These are phyloP conservation scores for Dictyophora rubrovolvata DNA, from an alignment of 768 basidiomycete genomes.

Conservation along the genomic window DNA sequence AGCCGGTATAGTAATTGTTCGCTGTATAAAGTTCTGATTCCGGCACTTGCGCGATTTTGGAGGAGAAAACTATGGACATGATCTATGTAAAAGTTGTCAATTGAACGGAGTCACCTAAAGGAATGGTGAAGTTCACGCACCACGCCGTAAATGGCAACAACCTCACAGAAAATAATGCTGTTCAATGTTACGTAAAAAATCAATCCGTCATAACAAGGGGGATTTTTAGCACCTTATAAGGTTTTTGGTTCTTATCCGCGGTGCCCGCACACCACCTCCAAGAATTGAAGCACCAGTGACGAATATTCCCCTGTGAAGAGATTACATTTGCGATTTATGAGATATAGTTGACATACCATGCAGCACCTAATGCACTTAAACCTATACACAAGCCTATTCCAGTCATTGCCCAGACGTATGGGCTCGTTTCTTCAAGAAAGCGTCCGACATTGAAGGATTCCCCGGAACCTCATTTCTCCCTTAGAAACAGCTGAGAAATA, in stretches of 20 bases:
- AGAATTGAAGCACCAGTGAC: slow-evolving; percentile 94
- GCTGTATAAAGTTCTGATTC: slow-evolving; percentile 68
- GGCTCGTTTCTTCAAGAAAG: slow-evolving; percentile 89
- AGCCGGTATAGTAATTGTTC: slow-evolving; percentile 93
- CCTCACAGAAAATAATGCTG: slow-evolving; percentile 99
- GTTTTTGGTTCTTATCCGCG: slow-evolving; percentile 94
- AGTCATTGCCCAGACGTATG: slow-evolving; percentile 84
- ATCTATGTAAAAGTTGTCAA: slow-evolving; percentile 39
- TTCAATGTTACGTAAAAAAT: neutral
- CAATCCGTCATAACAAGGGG: neutral
- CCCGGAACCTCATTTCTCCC: slow-evolving; percentile 50
- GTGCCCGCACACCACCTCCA: slow-evolving; percentile 89
- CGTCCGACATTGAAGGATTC: slow-evolving; percentile 91
- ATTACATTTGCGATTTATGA: neutral
- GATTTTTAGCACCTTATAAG: slow-evolving; percentile 65
- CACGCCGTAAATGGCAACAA: slow-evolving; percentile 96
- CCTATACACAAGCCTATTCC: slow-evolving; percentile 93
- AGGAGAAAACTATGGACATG: slow-evolving; percentile 91
- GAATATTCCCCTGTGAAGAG: slow-evolving; percentile 79
- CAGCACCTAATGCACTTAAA: slow-evolving; percentile 86
- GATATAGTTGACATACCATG: slow-evolving; percentile 56
- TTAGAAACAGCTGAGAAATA: neutral
- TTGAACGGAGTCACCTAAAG: neutral
- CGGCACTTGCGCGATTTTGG: slow-evolving; percentile 56
- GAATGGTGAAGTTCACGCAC: slow-evolving; percentile 34